Percentiles rank a stretch among this genome's conserved stretches.
These are phyloP conservation scores for Macrotyloma uniflorum DNA, from an alignment of 306 rosid species.

Conservation along the genomic window DNA sequence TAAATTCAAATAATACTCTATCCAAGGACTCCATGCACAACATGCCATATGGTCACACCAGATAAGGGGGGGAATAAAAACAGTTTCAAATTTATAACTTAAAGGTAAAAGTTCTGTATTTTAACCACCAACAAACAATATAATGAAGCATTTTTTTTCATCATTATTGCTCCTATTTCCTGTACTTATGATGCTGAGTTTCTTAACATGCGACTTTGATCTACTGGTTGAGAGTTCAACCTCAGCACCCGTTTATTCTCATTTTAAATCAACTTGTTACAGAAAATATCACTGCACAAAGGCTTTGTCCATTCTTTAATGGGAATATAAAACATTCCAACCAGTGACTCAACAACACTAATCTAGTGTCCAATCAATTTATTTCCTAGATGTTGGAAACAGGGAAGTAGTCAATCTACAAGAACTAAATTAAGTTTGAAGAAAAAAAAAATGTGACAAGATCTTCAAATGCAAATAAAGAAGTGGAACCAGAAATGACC, in stretches of 20 bases:
- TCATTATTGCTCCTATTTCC: constrained; percentile 1
- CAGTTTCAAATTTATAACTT: background rate
- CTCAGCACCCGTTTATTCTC: background rate
- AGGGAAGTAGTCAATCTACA: constrained; percentile 2
- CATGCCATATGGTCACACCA: background rate
- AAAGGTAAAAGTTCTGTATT: background rate
- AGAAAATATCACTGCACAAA: background rate
- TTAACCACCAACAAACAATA: background rate
- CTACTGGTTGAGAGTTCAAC: constrained; percentile 6
- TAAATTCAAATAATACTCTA: constrained; percentile 19
- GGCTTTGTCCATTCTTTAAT: background rate
- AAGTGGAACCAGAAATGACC: constrained; percentile 20
- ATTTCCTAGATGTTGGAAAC: background rate
- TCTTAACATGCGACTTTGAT: background rate
- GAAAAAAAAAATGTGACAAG: background rate
- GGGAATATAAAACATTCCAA: background rate
- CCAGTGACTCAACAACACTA: background rate
- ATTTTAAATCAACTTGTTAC: constrained; percentile 12
- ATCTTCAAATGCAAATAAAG: constrained; percentile 1
- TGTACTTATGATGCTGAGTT: background rate
- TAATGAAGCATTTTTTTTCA: constrained; percentile 23
- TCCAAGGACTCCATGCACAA: background rate
- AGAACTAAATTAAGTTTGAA: background rate
- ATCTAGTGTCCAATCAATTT: background rate
- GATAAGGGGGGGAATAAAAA: background rate